Conservation (phyloP, 148 eudicot genomes). For the Talinum fruticosum region DNA sequence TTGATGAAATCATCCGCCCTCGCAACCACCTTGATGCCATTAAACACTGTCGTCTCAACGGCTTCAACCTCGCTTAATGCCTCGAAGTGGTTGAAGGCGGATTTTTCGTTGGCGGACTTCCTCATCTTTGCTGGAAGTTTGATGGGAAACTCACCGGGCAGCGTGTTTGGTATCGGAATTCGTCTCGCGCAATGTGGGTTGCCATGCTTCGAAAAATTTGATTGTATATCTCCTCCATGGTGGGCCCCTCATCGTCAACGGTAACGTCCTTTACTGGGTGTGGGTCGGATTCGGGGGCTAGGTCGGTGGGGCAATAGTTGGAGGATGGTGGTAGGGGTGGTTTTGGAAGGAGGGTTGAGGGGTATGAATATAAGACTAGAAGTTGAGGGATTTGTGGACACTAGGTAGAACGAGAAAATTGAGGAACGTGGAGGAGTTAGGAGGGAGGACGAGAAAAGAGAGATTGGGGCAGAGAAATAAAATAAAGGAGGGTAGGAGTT, state of each 20-base stretch:
- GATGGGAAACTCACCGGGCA: conserved; percentile 41
- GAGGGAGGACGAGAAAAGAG: conserved; percentile 29
- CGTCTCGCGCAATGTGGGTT: conserved; percentile 32
- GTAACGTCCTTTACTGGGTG: not conserved
- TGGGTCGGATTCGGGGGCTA: too few relatives aligned
- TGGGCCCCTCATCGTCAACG: conserved; percentile 24
- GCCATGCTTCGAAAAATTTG: conserved; percentile 16
- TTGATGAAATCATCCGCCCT: conserved; percentile 82
- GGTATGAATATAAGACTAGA: too few relatives aligned
- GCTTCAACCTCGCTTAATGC: not conserved
- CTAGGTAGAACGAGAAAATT: too few relatives aligned
- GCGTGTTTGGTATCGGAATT: conserved; percentile 56
- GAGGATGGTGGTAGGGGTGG: not conserved
- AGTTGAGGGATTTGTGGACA: conserved; percentile 1
- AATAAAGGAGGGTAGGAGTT: too few relatives aligned
- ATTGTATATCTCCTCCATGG: too few relatives aligned
- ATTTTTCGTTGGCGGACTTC: conserved; percentile 58
- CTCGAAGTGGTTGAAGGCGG: conserved; percentile 27
- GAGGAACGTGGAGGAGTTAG: not conserved
- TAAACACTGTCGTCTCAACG: conserved; percentile 14
- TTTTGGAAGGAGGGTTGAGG: conserved; percentile 6
- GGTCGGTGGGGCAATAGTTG: conserved; percentile 11
- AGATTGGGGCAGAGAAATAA: too few relatives aligned
- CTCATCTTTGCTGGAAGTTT: conserved; percentile 53
- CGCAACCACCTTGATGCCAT: conserved; percentile 54